Percentiles rank a stretch among this genome's conserved stretches.
Evolutionary conservation across 2,329 filamentous ascomycete species (phyloP).

Genomic region (Arthrinium puccinioides): DNA sequence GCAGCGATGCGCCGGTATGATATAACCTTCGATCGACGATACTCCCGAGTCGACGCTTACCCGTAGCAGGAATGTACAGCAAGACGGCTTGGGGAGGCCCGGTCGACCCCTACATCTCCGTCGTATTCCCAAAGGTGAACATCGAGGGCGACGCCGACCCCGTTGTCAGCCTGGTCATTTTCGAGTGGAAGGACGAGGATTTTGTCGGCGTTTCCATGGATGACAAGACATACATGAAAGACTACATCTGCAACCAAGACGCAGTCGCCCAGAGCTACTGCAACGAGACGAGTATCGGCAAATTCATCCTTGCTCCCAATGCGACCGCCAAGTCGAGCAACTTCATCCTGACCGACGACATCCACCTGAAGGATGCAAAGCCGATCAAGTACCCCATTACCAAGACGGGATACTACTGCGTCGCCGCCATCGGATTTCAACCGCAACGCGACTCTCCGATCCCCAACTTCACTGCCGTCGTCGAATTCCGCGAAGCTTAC

Average conservation of each 20-base stretch:
- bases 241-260: conserved; percentile 64
- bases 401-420: conserved; percentile 94
- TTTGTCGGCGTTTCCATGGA: conserved; percentile 65
- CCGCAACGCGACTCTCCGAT: no score
- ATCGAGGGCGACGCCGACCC: conserved; percentile 59
- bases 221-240: conserved; percentile 19
- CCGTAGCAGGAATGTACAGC: conserved; percentile 77
- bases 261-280: conserved; percentile 65
- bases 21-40: neutral
- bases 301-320: conserved; percentile 76
- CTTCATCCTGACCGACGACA: conserved; percentile 69
- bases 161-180: conserved; percentile 77
- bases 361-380: conserved; percentile 70
- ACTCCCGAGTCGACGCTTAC: conserved; percentile 6
- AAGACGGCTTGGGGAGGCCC: conserved; percentile 80
- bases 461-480: conserved; percentile 62
- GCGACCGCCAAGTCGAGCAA: conserved; percentile 64
- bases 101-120: conserved; percentile 80
- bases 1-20: conserved; percentile 66
- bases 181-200: conserved; percentile 84
- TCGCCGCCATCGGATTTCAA: conserved; percentile 53
- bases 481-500: conserved; percentile 93
- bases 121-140: conserved; percentile 64
- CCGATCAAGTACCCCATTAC: conserved; percentile 76
- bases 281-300: conserved; percentile 67